Base-by-base conservation (phyloP, 1,139 yeast genomes). In the Taphrina pruni region DNA sequence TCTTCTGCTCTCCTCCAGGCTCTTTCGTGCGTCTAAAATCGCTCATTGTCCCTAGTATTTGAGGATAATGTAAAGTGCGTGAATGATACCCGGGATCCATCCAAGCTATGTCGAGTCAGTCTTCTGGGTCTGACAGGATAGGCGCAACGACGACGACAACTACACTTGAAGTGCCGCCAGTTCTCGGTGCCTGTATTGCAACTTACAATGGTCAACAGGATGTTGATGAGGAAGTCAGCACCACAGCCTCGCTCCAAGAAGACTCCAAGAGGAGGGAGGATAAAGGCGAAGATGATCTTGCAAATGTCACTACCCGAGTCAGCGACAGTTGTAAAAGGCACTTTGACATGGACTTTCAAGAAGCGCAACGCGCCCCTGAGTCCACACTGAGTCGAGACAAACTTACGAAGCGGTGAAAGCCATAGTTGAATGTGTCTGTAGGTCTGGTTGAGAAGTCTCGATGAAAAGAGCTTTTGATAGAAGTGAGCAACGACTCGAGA, bases 261-360 rank as follows among this genome's bases (percentile, higher is more conserved):
- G 26, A 88, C 93, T 72, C 91, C 92, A 72, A 88, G 78, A 68
- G 92, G 92, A 61, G 92, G 92, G 72, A 88, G 80, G 73, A 88
- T 78, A 75, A 87, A 75, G 43, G 91, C 91, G 38, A 87, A 74
- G 69, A 65, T 65, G 64, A 65, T 65, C 35, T 65, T 65, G 69
- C 69, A 65, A n/a, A 65, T 65, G 69, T 65, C 69, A 41, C 69
- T 65, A 20, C 7, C 32, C 8, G 43, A 14, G 54, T 58, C 46
- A 58, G 64, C 11, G 14, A 4, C 48, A 12, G n/a, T 14, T 7
- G 17, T 7, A 20, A 35, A 12, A n/a, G 35, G 45, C 9, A 52
- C 32, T 11, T 50, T 12, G 17, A 7, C 55, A 41, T 26, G 17
- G 50, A n/a, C 11, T 39, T 8, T 26, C 32, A 26, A 26, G 12